Percentiles rank a stretch among this genome's conserved stretches.
These are phyloP conservation scores for Phycomyces blakesleeanus DNA, from an alignment of 192 early-diverging fungal species.

Conservation along the genomic window DNA sequence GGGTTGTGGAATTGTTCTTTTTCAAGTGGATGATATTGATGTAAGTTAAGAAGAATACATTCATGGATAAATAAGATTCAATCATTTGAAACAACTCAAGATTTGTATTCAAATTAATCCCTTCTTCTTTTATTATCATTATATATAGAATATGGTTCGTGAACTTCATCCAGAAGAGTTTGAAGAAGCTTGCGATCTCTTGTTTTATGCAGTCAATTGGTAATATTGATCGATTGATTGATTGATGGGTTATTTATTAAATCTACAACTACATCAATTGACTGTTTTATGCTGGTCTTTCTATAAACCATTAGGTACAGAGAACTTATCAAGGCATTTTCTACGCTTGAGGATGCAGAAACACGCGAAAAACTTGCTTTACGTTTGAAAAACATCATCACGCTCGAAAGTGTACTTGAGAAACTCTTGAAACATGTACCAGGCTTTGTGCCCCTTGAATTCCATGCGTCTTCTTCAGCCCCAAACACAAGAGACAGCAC, in stretches of 20 bases:
- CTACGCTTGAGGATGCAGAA: conserved; percentile 27
- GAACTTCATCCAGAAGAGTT: conserved; percentile 12
- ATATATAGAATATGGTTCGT: background rate
- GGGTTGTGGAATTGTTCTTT: conserved; percentile 59
- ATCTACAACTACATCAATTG: conserved; percentile 27
- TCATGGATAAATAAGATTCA: background rate
- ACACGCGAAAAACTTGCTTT: conserved; percentile 36
- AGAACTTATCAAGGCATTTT: conserved; percentile 67
- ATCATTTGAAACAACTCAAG: too few relatives aligned
- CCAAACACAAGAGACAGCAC: background rate
- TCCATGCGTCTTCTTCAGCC: conserved; percentile 9
- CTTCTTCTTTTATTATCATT: conserved; percentile 10
- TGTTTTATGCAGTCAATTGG: conserved; percentile 55
- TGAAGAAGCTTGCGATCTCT: conserved; percentile 25
- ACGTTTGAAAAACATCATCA: conserved; percentile 39
- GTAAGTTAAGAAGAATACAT: conserved; percentile 11
- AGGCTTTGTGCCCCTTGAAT: conserved; percentile 42
- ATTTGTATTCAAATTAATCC: background rate
- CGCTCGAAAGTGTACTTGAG: conserved; percentile 35
- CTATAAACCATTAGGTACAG: too few relatives aligned
- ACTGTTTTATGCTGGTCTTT: conserved; percentile 21
- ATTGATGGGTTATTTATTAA: too few relatives aligned
- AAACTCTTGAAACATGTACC: conserved; percentile 30
- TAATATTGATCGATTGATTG: conserved; percentile 34
- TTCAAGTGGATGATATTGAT: conserved; percentile 35